phyloP scores from a whole-genome alignment of 2,329 filamentous ascomycete species.

The Cercospora citrullina region DNA sequence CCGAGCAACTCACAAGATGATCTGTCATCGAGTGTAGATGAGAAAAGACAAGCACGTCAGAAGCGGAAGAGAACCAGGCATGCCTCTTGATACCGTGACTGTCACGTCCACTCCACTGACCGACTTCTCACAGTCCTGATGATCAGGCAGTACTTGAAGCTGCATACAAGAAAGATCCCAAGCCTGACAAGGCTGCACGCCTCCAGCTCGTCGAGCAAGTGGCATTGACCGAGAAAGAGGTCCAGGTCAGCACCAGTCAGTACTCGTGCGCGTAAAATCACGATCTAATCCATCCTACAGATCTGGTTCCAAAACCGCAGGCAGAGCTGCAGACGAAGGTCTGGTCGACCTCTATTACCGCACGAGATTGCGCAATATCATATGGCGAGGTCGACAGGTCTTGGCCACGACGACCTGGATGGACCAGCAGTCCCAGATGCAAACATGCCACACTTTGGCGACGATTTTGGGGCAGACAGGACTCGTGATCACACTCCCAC shows the following conservation, averaged over 20 bases:
- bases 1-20: slow-evolving; percentile 9
- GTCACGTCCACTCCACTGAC: background rate
- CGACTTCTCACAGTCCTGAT: slow-evolving; percentile 62
- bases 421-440: background rate
- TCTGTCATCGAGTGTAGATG: slow-evolving; percentile 54
- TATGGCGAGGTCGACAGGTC: slow-evolving; percentile 27
- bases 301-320: slow-evolving; percentile 98
- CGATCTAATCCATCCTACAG: slow-evolving; percentile 48
- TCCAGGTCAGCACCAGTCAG: slow-evolving; percentile 67
- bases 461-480: background rate
- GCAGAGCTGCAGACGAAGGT: slow-evolving; percentile 88
- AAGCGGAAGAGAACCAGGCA: slow-evolving; percentile 64
- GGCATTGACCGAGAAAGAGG: slow-evolving; percentile 89
- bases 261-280: background rate
- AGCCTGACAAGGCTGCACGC: slow-evolving; percentile 87
- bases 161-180: slow-evolving; percentile 80
- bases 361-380: slow-evolving; percentile 64
- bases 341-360: slow-evolving; percentile 70
- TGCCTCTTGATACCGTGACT: slow-evolving; percentile 15
- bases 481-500: background rate
- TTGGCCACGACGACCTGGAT: background rate
- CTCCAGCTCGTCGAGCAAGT: slow-evolving; percentile 81
- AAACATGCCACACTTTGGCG: background rate
- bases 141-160: slow-evolving; percentile 87
- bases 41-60: slow-evolving; percentile 60